These are phyloP conservation scores for Mrakia blollopis DNA, from an alignment of 768 basidiomycete species.

Conservation along the genomic window DNA sequence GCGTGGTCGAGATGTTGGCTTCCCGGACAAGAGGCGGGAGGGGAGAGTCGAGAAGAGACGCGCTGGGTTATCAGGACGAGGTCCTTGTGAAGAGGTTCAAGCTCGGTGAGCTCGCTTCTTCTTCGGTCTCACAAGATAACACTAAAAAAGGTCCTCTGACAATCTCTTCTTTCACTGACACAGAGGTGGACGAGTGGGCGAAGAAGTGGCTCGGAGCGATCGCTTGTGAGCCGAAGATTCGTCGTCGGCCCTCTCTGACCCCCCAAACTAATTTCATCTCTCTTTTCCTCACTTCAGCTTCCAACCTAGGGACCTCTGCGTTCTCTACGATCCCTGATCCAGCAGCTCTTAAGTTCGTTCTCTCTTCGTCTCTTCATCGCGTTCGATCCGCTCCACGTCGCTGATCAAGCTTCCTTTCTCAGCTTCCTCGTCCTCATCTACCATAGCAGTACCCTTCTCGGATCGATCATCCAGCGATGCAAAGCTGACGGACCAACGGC, in stretches of 20 bases:
- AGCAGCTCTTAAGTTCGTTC: background rate
- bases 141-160: background rate
- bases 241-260: background rate
- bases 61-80: slow-evolving; percentile 1
- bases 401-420: background rate
- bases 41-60: background rate
- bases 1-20: background rate
- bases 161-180: background rate
- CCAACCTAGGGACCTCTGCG: background rate
- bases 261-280: background rate
- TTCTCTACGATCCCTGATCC: background rate
- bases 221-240: background rate
- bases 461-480: background rate
- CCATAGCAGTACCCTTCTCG: background rate
- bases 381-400: background rate
- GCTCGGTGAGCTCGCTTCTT: background rate
- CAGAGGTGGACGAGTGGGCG: background rate
- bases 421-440: slow-evolving; percentile 7
- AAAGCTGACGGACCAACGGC: background rate
- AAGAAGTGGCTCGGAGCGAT: slow-evolving; percentile 8
- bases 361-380: background rate
- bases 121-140: background rate
- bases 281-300: background rate
- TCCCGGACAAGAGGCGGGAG: background rate
- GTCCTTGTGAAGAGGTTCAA: background rate